phyloP scores from a whole-genome alignment of 805 yeast species.

The Wickerhamiella vanderwaltii region DNA sequence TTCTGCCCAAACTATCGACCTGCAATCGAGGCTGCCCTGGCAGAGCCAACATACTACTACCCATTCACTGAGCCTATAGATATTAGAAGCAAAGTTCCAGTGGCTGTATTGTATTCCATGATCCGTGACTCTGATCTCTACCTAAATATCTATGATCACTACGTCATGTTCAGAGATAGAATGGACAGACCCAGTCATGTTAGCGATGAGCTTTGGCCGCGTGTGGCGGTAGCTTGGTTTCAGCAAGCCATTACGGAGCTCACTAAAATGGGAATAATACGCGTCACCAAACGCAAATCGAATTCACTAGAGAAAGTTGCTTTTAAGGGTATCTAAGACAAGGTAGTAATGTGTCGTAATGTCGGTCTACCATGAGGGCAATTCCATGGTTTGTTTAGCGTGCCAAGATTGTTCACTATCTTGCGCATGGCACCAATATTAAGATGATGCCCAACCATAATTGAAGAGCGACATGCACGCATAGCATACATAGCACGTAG shows the following conservation, averaged over 20 bases:
- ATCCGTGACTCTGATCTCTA: slow-evolving; percentile 68
- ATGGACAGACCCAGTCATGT: slow-evolving; percentile 18
- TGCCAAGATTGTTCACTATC: slow-evolving; percentile 57
- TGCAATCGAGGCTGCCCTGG: slow-evolving; percentile 31
- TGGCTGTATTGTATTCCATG: slow-evolving; percentile 48
- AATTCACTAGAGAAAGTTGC: slow-evolving; percentile 57
- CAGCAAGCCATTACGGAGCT: slow-evolving; percentile 62
- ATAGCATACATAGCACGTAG: slow-evolving; percentile 77
- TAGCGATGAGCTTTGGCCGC: slow-evolving; percentile 43
- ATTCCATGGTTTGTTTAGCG: slow-evolving; percentile 82
- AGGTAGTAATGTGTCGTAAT: slow-evolving; percentile 71
- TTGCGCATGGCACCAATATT: slow-evolving; percentile 45
- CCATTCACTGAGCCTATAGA: not conserved
- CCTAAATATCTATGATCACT: slow-evolving; percentile 58
- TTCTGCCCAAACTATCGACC: slow-evolving; percentile 37
- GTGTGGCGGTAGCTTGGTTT: slow-evolving; percentile 56
- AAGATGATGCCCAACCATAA: slow-evolving; percentile 82
- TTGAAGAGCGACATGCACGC: slow-evolving; percentile 89
- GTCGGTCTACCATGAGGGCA: slow-evolving; percentile 97
- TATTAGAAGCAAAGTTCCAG: slow-evolving; percentile 33
- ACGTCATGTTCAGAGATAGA: slow-evolving; percentile 40
- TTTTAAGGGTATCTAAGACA: slow-evolving; percentile 50
- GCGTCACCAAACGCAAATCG: slow-evolving; percentile 44
- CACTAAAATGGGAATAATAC: slow-evolving; percentile 54
- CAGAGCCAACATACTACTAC: slow-evolving; percentile 30